Evolutionary conservation across 208 protist species (phyloP), one percentile per base, ranked within the genome.

Genomic region (Trypanosoma vivax): DNA sequence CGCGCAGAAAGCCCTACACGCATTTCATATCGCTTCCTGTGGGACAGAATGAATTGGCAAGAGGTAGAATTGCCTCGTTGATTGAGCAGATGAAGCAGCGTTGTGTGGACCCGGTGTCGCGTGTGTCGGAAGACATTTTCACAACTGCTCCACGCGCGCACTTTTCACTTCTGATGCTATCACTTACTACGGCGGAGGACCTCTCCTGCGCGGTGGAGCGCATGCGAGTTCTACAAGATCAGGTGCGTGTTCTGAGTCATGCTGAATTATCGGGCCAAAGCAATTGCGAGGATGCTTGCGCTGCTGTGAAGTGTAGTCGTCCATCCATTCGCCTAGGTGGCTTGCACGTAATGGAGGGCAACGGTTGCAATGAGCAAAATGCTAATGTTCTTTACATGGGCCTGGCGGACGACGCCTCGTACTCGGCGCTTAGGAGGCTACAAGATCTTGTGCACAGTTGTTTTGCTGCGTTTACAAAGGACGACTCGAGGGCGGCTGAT

Each of bases 11-110:
- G 10, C 50, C 37, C 29, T 93, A 79, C 69, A 93, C 86, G 2
- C 86, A 93, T 65, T 93, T 93, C 50, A 38, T 93, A 1, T 73
- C 86, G 0, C 50, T 93, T 10, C 82, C 86, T 7, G 59, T 93
- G 13, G 82, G 79, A 13, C 83, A 73, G 42, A 27, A 81, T 29
- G 50, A 69, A 1, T 52, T 51, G 25, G 68, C 76, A 14, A 38
- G 48, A 24, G 19, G 41, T 13, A 54, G 49, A 19, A 65, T 67
- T 2, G 58, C 65, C 27, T 3, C 4, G 21, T 53, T 79, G n/a
- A 11, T 85, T 9, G 52, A 41, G 30, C 50, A 63, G 3, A 47
- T 87, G 33, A 51, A 65, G 19, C 41, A 60, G 28, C 39, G 70
- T 25, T 56, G 57, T 24, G 16, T 43, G 6, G 47, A 38, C 31